Evolutionary conservation across 2,329 filamentous ascomycete species (phyloP).

Genomic region (Aureobasidium leucospermi): DNA sequence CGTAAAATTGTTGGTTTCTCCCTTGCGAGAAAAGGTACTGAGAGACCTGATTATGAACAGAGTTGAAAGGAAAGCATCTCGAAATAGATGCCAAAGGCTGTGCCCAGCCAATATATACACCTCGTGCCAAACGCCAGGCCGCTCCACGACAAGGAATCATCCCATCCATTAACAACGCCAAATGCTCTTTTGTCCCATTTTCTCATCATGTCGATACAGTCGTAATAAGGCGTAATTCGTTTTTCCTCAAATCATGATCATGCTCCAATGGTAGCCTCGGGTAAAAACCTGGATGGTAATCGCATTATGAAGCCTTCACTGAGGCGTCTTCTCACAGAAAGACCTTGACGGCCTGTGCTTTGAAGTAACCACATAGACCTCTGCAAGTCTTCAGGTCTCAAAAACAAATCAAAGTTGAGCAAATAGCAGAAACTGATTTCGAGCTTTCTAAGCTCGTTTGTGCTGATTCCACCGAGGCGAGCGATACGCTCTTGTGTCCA

Average conservation of each 20-base stretch:
- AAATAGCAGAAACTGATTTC: conserved; percentile 68
- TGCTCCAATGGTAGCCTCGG: conserved; percentile 7
- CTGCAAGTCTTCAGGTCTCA: conserved; percentile 26
- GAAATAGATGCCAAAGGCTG: background rate
- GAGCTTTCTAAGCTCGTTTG: conserved; percentile 69
- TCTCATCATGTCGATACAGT: background rate
- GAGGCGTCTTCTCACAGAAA: conserved; percentile 20
- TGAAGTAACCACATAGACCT: conserved; percentile 29
- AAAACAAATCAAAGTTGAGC: conserved; percentile 67
- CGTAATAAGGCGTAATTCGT: background rate
- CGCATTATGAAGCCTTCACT: conserved; percentile 26
- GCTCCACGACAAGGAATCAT: background rate
- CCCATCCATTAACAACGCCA: background rate
- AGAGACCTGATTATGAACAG: background rate
- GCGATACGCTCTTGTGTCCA: conserved; percentile 80
- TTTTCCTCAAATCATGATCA: background rate
- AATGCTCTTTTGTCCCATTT: background rate
- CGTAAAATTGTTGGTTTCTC: background rate
- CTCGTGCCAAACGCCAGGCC: background rate
- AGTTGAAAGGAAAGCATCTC: background rate
- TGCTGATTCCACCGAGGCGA: conserved; percentile 80
- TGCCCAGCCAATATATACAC: conserved; percentile 8
- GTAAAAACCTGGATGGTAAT: conserved; percentile 20
- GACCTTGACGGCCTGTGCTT: conserved; percentile 24
- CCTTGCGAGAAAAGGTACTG: background rate